phyloP scores from a whole-genome alignment of 2,329 filamentous ascomycete genomes.

The Hypoxylon sp. region DNA sequence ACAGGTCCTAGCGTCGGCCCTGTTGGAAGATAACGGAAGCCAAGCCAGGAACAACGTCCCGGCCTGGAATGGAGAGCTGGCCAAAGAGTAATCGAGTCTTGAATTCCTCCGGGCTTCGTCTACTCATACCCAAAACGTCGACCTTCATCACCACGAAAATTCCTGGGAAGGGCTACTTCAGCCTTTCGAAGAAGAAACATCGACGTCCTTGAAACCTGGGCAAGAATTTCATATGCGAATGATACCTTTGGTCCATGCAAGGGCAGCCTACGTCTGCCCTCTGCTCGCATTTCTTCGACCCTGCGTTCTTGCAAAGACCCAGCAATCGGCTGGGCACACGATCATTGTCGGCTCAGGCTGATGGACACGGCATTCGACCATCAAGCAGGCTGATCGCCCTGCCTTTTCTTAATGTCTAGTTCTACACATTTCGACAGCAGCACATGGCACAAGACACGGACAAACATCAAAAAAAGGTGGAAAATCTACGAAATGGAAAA shows the following conservation, averaged over 20 bases:
- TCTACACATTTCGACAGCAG: neutral
- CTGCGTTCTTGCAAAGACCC: neutral
- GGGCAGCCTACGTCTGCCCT: neutral
- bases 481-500: neutral
- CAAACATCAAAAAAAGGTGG: neutral
- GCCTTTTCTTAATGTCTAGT: neutral
- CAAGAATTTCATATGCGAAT: neutral
- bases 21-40: constrained; percentile 37
- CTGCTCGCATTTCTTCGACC: neutral
- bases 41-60: too few relatives aligned
- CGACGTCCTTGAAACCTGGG: neutral
- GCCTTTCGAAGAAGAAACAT: neutral
- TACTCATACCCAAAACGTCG: neutral
- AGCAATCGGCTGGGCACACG: neutral
- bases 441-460: neutral
- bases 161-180: neutral
- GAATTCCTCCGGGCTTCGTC: neutral
- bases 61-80: too few relatives aligned
- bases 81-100: constrained; percentile 31
- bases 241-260: neutral
- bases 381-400: neutral
- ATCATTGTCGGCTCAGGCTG: too few relatives aligned
- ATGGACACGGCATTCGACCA: neutral
- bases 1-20: constrained; percentile 37
- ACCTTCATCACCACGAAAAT: too few relatives aligned